Conservation (phyloP, 2,329 filamentous ascomycete species). For the Hypoxylon sp. region DNA sequence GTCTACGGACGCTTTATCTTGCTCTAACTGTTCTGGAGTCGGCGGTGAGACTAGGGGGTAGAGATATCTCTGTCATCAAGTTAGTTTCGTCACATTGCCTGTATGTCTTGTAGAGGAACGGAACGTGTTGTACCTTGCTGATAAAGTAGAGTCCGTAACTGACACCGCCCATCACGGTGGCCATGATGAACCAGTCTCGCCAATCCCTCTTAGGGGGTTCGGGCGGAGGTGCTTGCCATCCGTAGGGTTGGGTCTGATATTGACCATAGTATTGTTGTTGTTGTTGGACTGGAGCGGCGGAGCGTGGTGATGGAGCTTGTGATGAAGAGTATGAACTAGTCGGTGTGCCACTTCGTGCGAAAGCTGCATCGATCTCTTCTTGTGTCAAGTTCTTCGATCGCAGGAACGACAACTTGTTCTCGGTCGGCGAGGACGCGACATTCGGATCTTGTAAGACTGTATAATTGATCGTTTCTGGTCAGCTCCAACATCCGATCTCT, state of each 20-base stretch:
- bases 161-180: conserved; percentile 91
- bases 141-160: conserved; percentile 90
- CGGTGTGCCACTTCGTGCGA: conserved; percentile 75
- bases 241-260: conserved; percentile 65
- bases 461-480: conserved; percentile 27
- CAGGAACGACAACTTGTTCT: conserved; percentile 92
- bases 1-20: conserved; percentile 93
- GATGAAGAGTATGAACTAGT: conserved; percentile 65
- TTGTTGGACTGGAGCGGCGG: conserved; percentile 59
- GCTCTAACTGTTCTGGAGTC: conserved; percentile 91
- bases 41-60: conserved; percentile 92
- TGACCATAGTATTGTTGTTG: conserved; percentile 61
- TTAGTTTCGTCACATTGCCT: conserved; percentile 20
- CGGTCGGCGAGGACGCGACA: conserved; percentile 88
- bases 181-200: conserved; percentile 99
- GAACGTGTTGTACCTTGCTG: conserved; percentile 75
- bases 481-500: conserved; percentile 36
- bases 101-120: neutral
- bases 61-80: conserved; percentile 83
- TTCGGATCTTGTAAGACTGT: conserved; percentile 94
- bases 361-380: conserved; percentile 90
- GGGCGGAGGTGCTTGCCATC: conserved; percentile 71
- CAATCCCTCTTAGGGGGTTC: conserved; percentile 86
- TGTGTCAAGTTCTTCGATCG: conserved; percentile 97
- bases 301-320: conserved; percentile 57